Evolutionary conservation across 495 filamentous ascomycete species (phyloP), one percentile per base, ranked within the genome.

Genomic region (Neurospora sp.): DNA sequence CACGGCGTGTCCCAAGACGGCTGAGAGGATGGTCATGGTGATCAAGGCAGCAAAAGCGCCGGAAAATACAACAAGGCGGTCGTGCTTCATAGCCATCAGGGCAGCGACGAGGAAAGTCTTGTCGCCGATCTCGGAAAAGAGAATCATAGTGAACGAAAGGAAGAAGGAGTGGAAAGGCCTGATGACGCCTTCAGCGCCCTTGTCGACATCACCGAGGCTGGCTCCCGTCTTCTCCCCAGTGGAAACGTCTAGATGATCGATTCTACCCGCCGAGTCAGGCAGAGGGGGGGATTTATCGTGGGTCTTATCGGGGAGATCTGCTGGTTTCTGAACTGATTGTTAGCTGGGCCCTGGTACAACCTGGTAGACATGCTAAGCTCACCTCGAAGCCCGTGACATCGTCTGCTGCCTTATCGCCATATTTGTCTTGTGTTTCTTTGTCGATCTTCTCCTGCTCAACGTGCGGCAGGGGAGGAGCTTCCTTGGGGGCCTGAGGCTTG

Each of bases 21-120:
- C 96, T 8, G 96, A 98, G n/a, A 99, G 88, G 31, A 98, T 87
- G 0, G 96, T 98, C 96, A 99, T 99, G 79, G 90, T 87, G 70
- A 97, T 89, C 70, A 99, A 83, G 31, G 96, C 97, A 73, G 89
- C 86, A 76, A 98, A 93, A n/a, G 96, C 96, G 7, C 96, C 93
- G 9, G 92, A 90, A 83, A 98, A 99, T 53, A 99, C 96, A 14
- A 97, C 86, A 71, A 98, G 81, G 40, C 95, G 93, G 59, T 96
- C 91, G 79, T 99, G 94, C 76, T 97, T 93, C 96, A 99, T 99
- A 2, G 96, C 96, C 96, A 99, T 99, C 27, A 99, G 87, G 35
- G 96, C 96, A 16, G 96, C 96, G 59, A 99, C 93, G 48, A 99
- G 86, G 83, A 99, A 99, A 0, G 96, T 99, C 81, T 99, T 99